Conservation (phyloP, 768 basidiomycete species). For the Psilocybe sp. region DNA sequence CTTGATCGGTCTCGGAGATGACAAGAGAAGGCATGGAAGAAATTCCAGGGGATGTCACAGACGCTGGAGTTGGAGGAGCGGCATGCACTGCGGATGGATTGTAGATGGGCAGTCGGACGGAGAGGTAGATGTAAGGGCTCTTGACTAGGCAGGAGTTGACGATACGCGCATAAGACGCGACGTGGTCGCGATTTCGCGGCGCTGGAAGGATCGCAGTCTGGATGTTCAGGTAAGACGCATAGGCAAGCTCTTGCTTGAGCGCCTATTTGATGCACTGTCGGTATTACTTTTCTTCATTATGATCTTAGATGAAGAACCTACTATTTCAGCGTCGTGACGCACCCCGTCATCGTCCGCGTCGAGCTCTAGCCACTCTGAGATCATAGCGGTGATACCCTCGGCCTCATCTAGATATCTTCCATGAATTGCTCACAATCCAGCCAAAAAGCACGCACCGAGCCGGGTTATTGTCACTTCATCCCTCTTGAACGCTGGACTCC, state of each 20-base stretch:
- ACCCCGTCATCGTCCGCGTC: conserved; percentile 93
- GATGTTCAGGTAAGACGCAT: conserved; percentile 89
- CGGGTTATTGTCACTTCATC: conserved; percentile 90
- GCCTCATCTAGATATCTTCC: conserved; percentile 57
- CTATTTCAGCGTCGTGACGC: conserved; percentile 93
- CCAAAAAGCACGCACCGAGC: conserved; percentile 58
- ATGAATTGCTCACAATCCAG: conserved; percentile 1
- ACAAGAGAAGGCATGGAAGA: conserved; percentile 31
- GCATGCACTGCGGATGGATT: conserved; percentile 43
- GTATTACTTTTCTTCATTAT: not conserved
- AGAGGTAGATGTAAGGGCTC: conserved; percentile 72
- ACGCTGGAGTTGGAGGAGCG: conserved; percentile 1
- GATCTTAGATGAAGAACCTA: conserved; percentile 34
- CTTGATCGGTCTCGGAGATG: conserved; percentile 29
- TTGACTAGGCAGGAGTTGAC: conserved; percentile 75
- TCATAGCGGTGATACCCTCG: conserved; percentile 67
- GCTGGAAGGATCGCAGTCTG: conserved; percentile 85
- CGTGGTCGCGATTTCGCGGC: conserved; percentile 77
- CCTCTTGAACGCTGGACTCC: conserved; percentile 69
- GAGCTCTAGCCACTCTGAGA: conserved; percentile 94
- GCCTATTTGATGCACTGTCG: conserved; percentile 48
- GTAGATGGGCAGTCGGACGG: conserved; percentile 81
- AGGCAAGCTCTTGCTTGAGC: conserved; percentile 87
- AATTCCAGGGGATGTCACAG: conserved; percentile 6
- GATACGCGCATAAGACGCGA: conserved; percentile 91